Conservation (phyloP, 441 rosid genomes). For the Bocquillonia castaneifolia region DNA sequence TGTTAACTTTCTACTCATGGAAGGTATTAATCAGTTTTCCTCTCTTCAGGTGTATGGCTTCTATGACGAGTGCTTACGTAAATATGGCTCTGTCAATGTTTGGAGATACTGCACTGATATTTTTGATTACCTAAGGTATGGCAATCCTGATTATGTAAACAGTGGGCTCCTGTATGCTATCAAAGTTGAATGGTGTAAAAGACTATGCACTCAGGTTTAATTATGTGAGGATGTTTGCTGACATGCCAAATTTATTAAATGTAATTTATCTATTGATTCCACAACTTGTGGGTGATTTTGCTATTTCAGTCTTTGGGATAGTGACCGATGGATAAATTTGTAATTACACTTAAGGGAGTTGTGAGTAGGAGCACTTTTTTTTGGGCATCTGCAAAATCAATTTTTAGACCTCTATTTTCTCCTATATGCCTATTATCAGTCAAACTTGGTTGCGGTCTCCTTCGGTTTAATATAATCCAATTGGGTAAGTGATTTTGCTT, state of each 20-base stretch:
- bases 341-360: not conserved
- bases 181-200: conserved; percentile 10
- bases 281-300: not conserved
- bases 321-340: not conserved
- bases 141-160: not conserved
- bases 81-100: conserved; percentile 87
- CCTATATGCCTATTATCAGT: too few species aligned
- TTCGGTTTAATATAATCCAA: not conserved
- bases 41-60: conserved; percentile 82
- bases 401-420: not conserved
- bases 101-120: conserved; percentile 98
- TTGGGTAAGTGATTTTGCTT: not conserved
- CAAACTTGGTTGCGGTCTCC: too few species aligned
- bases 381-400: not conserved
- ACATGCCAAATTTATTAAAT: not conserved
- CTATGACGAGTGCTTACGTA: conserved; percentile 85
- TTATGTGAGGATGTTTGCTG: not conserved
- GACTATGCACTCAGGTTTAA: conserved; percentile 9
- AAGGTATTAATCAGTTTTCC: conserved; percentile 22
- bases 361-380: not conserved
- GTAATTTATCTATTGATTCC: not conserved
- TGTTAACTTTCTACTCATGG: conserved; percentile 14
- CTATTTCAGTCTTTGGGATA: not conserved
- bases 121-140: conserved; percentile 90
- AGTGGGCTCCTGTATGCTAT: conserved; percentile 13